Percentiles rank a stretch among this genome's conserved stretches.
phyloP scores from a whole-genome alignment of 2,329 filamentous ascomycete species.

The Xylariaceae sp. region DNA sequence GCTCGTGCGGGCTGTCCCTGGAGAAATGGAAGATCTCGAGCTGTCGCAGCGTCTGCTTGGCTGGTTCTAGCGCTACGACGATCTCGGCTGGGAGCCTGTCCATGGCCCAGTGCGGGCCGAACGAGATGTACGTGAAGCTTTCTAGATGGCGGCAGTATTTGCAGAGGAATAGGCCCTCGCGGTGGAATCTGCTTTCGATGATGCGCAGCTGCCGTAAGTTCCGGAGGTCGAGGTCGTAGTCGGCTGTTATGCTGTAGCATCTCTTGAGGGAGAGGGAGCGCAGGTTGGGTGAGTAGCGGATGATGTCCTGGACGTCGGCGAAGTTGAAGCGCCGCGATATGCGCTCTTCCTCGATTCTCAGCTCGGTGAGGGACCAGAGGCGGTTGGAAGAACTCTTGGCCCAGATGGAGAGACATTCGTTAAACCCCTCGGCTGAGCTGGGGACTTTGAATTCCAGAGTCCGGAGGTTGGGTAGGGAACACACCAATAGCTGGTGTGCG shows the following conservation, averaged over 20 bases:
- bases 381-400: constrained; percentile 19
- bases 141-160: constrained; percentile 21
- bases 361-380: constrained; percentile 19
- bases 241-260: constrained; percentile 21
- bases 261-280: constrained; percentile 19
- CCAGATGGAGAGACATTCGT: constrained; percentile 23
- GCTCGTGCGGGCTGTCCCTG: constrained; percentile 13
- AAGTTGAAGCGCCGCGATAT: constrained; percentile 22
- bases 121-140: constrained; percentile 22
- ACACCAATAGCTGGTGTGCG: constrained; percentile 20
- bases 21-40: constrained; percentile 23
- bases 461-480: constrained; percentile 19
- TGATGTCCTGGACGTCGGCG: constrained; percentile 21
- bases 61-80: constrained; percentile 19
- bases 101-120: constrained; percentile 21
- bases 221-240: constrained; percentile 19
- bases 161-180: constrained; percentile 21
- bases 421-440: constrained; percentile 19
- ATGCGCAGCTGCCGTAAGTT: constrained; percentile 19
- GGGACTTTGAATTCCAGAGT: constrained; percentile 19
- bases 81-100: constrained; percentile 21
- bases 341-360: constrained; percentile 21
- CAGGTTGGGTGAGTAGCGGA: constrained; percentile 21
- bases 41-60: constrained; percentile 11
- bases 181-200: constrained; percentile 21